Evolutionary conservation across 208 protist genomes (phyloP), one percentile per base, ranked within the genome.

Genomic region (Trypanosoma avium): DNA sequence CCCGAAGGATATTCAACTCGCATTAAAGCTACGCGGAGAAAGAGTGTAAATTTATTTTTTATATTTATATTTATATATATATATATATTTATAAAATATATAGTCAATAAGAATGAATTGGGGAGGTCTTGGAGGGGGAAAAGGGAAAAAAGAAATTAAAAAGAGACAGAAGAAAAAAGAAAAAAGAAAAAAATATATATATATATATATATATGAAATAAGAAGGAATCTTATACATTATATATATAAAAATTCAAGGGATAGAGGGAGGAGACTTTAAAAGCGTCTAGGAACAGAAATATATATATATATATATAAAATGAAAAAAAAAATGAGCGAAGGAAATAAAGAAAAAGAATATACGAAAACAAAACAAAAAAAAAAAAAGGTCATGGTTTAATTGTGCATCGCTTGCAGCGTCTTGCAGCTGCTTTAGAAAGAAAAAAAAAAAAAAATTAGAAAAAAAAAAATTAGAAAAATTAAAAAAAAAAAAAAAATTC

Each of bases 1-100:
- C 89, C 94, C 97, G 46, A 99, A 99, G 81, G 99, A 99, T 71
- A 94, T 99, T 55, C 97, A 99, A 77, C 90, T 99, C 24, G 98
- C 98, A 26, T 69, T 97, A 58, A 90, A 97, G 60, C 99, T 99
- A 59, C 92, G 98, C 73, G 98, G 98, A 30, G 98, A 96, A 19
- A 83, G 81, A 32, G 15, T 64, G 21, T 92, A 75, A 50, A 35
- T 45, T n/a, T n/a, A n/a, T n/a, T n/a, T n/a, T n/a, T n/a, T n/a
- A n/a, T n/a, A n/a, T n/a, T n/a, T n/a, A n/a, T n/a, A n/a, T n/a
- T n/a, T n/a, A n/a, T n/a, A n/a, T n/a, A n/a, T n/a, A n/a, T n/a
- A n/a, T n/a, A n/a, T n/a, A n/a, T n/a, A n/a, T n/a, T n/a, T n/a
- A n/a, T n/a, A n/a, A n/a, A n/a, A 38, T 13, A 38, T 13, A 10